phyloP scores from a whole-genome alignment of 1,139 yeast species.

The Geotrichum cucujoidarum region DNA sequence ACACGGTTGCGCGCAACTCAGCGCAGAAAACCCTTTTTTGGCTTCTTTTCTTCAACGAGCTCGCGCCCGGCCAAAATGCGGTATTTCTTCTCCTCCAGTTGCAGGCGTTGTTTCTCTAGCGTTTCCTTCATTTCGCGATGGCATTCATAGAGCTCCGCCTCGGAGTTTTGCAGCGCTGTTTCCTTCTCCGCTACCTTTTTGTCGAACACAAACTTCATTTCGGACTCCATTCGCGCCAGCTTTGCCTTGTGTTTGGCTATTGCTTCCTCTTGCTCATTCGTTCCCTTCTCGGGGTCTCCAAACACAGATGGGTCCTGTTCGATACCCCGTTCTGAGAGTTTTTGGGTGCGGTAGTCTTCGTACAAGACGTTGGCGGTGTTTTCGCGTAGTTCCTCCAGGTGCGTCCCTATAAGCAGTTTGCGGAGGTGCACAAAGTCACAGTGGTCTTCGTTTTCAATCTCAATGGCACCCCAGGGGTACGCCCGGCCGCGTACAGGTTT shows the following conservation, averaged over 20 bases:
- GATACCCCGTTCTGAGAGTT: constrained; percentile 76
- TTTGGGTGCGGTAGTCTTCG: constrained; percentile 85
- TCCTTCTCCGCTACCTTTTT: constrained; percentile 96
- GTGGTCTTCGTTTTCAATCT: constrained; percentile 91
- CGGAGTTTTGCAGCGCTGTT: constrained; percentile 93
- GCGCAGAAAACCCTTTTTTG: constrained; percentile 54
- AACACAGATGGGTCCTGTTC: constrained; percentile 90
- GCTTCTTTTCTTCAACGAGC: constrained; percentile 53
- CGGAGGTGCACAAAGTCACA: constrained; percentile 90
- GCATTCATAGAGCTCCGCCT: constrained; percentile 90
- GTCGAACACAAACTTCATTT: constrained; percentile 95
- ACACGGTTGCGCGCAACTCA: too few relatives aligned
- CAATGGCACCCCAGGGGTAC: constrained; percentile 98
- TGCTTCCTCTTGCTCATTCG: constrained; percentile 93
- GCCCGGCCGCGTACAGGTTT: constrained; percentile 82
- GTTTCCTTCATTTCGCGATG: constrained; percentile 98
- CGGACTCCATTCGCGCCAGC: constrained; percentile 89
- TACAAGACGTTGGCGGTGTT: constrained; percentile 70
- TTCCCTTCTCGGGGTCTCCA: constrained; percentile 88
- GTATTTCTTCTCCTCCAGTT: constrained; percentile 84
- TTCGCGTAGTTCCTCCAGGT: constrained; percentile 91
- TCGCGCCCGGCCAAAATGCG: constrained; percentile 69
- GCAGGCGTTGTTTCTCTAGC: constrained; percentile 77
- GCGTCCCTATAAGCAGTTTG: constrained; percentile 82
- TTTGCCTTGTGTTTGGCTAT: constrained; percentile 90